Evolutionary conservation across 75 land plant species (phyloP), one percentile per base, ranked within the genome.

Genomic region (Ceratopteris richardii): DNA sequence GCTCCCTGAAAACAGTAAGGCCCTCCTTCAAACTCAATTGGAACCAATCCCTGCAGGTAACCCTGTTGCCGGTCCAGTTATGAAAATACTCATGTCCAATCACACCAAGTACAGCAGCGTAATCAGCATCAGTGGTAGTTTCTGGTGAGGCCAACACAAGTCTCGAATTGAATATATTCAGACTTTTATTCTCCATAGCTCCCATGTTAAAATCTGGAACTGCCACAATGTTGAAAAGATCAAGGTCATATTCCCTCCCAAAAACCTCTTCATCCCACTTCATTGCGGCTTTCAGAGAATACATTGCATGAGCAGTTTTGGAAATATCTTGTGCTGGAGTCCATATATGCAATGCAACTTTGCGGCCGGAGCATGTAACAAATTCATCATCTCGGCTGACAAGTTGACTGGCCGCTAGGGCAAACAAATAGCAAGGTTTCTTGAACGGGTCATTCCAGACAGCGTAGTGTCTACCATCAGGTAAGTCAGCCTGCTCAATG

Each of bases 151-250:
- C 96, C 74, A 93, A 68, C 0, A 93, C 98, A 64, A 93, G 79
- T 58, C 74, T 93, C 31, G 98, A 93, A 62, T 89, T 93, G 73
- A 93, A 93, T 60, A 93, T 83, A 77, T 93, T 93, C 33, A 93
- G 65, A 54, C 98, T 93, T 57, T 93, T 93, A 79, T 93, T 93
- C 54, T 93, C 98, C 95, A 93, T 93, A 22, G 95, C 98, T 37
- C 95, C 98, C 98, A 93, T 93, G 70, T 93, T 93, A 71, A 93
- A 93, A 75, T 93, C 95, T 18, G 96, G 98, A 37, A 93, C 95
- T 41, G 84, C 96, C 28, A 93, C 98, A 70, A 93, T 83, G 60
- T 93, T 93, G 74, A 93, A 93, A 16, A 93, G 82, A 71, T 93
- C 98, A 56, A 93, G 81, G 51, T 93, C 98, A 81, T 93, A 93